Conservation (phyloP, 768 basidiomycete genomes). For the Pulveroboletus sp. region DNA sequence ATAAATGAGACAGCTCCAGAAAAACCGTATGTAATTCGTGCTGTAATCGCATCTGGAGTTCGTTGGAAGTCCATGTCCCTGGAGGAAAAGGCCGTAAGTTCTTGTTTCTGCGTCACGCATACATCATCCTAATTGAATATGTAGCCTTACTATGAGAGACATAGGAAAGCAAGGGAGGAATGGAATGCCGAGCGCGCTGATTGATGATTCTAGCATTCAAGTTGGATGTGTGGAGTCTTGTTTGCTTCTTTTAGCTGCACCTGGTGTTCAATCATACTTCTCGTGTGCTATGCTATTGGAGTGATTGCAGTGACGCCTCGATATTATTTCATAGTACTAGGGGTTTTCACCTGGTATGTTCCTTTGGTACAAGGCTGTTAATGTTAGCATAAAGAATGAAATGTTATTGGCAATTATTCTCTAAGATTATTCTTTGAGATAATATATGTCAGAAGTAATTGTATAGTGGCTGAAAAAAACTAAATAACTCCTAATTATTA, state of each 20-base stretch:
- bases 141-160: conserved; percentile 22
- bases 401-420: no score
- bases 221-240: conserved; percentile 1
- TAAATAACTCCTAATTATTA: no score
- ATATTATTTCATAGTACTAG: conserved; percentile 2
- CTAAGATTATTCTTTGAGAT: no score
- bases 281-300: conserved; percentile 9
- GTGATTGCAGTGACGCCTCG: neutral
- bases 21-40: conserved; percentile 1
- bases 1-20: conserved; percentile 5
- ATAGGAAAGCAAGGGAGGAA: conserved; percentile 12
- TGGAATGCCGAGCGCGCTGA: neutral
- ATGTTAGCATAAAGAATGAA: no score
- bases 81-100: conserved; percentile 30
- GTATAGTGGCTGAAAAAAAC: no score
- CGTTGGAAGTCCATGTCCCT: conserved; percentile 31
- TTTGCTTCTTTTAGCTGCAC: neutral
- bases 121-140: neutral
- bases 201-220: conserved; percentile 7
- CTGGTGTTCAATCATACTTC: conserved; percentile 2
- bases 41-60: conserved; percentile 14
- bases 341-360: no score
- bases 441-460: no score
- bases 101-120: neutral
- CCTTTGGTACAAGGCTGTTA: no score